Conservation (phyloP, 495 filamentous ascomycete species). For the Xylaria scruposa region DNA sequence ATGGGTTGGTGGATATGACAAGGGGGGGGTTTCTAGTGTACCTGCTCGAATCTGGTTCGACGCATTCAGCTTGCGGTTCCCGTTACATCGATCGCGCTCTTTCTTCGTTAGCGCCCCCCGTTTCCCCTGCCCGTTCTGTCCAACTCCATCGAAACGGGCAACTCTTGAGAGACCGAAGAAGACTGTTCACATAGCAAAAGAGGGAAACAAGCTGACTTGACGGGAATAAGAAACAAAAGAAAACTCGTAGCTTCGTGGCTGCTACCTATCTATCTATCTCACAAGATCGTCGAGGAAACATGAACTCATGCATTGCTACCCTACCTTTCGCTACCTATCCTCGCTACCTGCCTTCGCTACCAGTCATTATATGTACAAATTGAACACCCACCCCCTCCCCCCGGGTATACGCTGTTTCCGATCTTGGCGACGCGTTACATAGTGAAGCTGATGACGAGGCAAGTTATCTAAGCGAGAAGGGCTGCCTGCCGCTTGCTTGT, state of each 20-base stretch:
- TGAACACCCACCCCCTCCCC: background rate
- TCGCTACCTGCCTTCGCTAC: background rate
- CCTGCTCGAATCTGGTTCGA: conserved; percentile 17
- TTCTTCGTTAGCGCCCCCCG: conserved; percentile 7
- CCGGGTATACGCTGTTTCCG: conserved; percentile 23
- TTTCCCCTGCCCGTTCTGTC: conserved; percentile 8
- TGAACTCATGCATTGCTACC: conserved; percentile 25
- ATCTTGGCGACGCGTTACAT: conserved; percentile 25
- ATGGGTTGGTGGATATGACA: conserved; percentile 8
- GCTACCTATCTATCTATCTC: background rate
- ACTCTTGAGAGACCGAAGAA: conserved; percentile 10
- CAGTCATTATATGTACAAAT: background rate
- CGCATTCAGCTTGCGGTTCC: conserved; percentile 19
- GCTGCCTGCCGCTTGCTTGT: conserved; percentile 3
- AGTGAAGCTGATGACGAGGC: conserved; percentile 27
- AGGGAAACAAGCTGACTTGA: conserved; percentile 14
- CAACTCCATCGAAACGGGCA: conserved; percentile 13
- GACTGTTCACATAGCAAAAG: background rate
- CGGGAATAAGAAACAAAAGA: conserved; percentile 7
- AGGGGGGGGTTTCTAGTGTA: conserved; percentile 5
- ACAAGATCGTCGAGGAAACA: conserved; percentile 5
- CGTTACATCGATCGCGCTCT: conserved; percentile 24
- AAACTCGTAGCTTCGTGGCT: background rate
- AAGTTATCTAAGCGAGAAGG: conserved; percentile 15
- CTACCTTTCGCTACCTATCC: background rate